A percentile compares a stretch with the other conserved stretches of the same genome.
These are phyloP conservation scores for Coniochaeta hoffmannii DNA, from an alignment of 2,329 filamentous ascomycete genomes.

Conservation along the genomic window DNA sequence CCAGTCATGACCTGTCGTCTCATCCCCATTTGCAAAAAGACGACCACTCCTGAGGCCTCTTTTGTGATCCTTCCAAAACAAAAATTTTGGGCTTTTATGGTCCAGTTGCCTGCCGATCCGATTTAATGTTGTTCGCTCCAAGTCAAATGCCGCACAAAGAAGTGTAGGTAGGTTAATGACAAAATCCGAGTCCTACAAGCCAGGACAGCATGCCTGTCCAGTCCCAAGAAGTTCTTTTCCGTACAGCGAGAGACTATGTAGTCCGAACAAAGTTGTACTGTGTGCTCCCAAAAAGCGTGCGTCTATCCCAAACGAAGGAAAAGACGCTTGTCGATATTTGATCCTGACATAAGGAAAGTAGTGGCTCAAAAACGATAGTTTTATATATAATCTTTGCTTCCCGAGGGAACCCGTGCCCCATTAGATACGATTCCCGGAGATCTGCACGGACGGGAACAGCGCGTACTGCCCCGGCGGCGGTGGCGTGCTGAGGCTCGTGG, in stretches of 20 bases:
- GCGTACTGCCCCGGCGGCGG: constrained; percentile 40
- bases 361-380: neutral
- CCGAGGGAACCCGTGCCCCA: neutral
- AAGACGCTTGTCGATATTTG: neutral
- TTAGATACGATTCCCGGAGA: constrained; percentile 16
- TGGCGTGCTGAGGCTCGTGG: constrained; percentile 36
- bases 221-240: neutral
- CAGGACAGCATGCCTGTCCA: too few relatives aligned
- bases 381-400: neutral
- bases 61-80: neutral
- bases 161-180: neutral
- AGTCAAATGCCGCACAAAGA: constrained; percentile 3
- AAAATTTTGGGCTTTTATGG: neutral
- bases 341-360: neutral
- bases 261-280: neutral
- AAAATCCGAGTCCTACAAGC: neutral
- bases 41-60: neutral
- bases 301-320: neutral
- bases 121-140: neutral
- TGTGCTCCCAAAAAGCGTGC: neutral
- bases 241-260: neutral
- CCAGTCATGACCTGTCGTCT: neutral
- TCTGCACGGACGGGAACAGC: constrained; percentile 29
- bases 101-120: constrained; percentile 2
- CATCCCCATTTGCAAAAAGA: neutral